Conservation (phyloP, 2,329 filamentous ascomycete species). For the Cyclaneusma minus region DNA sequence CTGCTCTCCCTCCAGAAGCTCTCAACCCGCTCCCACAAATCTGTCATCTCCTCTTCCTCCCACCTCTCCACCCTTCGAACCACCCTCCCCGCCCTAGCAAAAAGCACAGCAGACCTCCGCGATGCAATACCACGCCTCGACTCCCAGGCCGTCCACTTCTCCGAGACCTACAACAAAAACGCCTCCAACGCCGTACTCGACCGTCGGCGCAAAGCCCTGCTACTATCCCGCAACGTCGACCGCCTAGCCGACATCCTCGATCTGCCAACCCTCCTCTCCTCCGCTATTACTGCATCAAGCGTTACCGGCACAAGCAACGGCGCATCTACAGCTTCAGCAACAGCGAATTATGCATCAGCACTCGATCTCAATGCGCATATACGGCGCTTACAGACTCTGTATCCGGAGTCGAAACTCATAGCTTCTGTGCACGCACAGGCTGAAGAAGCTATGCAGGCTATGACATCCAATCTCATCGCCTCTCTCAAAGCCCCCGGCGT, state of each 20-base stretch:
- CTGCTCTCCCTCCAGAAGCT: conserved; percentile 74
- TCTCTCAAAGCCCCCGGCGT: conserved; percentile 63
- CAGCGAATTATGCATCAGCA: conserved; percentile 71
- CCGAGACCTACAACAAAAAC: conserved; percentile 64
- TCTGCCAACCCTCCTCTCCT: conserved; percentile 69
- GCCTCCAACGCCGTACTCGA: conserved; percentile 55
- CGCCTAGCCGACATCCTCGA: conserved; percentile 83
- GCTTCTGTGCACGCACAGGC: conserved; percentile 60
- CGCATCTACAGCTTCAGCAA: conserved; percentile 22
- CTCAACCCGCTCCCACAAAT: conserved; percentile 76
- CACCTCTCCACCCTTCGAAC: conserved; percentile 58
- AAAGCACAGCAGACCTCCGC: conserved; percentile 50
- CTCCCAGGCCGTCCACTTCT: conserved; percentile 62
- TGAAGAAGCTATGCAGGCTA: conserved; percentile 73
- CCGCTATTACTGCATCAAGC: conserved; percentile 45
- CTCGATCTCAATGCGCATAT: conserved; percentile 91
- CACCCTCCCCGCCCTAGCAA: conserved; percentile 56
- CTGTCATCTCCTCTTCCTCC: conserved; percentile 66
- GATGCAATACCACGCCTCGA: conserved; percentile 67
- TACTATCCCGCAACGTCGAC: conserved; percentile 76
- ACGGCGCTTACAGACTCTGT: conserved; percentile 66
- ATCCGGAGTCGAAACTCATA: conserved; percentile 65
- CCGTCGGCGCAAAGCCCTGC: conserved; percentile 61
- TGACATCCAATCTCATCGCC: conserved; percentile 70
- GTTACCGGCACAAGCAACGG: conserved; percentile 31